Percentiles rank a stretch among this genome's conserved stretches.
Evolutionary conservation across 192 early-diverging fungal species (phyloP).

Genomic region (Phycomyces nitens): DNA sequence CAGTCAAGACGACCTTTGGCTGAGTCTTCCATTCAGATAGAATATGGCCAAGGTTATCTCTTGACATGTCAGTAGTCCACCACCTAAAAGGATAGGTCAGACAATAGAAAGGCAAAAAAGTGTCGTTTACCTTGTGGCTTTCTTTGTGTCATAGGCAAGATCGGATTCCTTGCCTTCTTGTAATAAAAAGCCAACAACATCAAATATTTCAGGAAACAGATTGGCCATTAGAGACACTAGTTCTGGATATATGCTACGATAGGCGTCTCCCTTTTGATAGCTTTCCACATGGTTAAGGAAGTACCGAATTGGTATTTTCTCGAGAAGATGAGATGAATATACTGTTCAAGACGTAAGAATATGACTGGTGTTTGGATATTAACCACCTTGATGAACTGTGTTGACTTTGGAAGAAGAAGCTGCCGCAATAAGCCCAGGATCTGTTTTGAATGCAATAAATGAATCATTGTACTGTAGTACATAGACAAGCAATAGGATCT

Average conservation of each 20-base stretch:
- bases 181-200: constrained; percentile 30
- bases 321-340: constrained; percentile 27
- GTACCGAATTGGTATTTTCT: constrained; percentile 28
- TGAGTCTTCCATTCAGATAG: constrained; percentile 8
- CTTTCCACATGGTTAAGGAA: constrained; percentile 30
- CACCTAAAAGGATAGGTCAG: neutral
- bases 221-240: constrained; percentile 29
- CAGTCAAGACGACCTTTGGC: neutral
- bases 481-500: constrained; percentile 34
- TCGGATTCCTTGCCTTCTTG: constrained; percentile 21
- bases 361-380: neutral
- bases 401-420: neutral
- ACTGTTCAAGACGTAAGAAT: constrained; percentile 5
- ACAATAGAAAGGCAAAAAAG: neutral
- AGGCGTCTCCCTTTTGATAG: constrained; percentile 20
- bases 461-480: constrained; percentile 30
- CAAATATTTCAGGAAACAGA: constrained; percentile 38
- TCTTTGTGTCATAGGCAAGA: neutral
- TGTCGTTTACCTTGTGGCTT: neutral
- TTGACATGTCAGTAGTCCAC: neutral
- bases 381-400: neutral
- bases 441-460: constrained; percentile 16
- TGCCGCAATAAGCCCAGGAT: constrained; percentile 15
- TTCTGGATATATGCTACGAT: constrained; percentile 37
- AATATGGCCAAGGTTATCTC: constrained; percentile 3